phyloP scores from a whole-genome alignment of 352 stramenopile species.

The Phytophthora syringae region DNA sequence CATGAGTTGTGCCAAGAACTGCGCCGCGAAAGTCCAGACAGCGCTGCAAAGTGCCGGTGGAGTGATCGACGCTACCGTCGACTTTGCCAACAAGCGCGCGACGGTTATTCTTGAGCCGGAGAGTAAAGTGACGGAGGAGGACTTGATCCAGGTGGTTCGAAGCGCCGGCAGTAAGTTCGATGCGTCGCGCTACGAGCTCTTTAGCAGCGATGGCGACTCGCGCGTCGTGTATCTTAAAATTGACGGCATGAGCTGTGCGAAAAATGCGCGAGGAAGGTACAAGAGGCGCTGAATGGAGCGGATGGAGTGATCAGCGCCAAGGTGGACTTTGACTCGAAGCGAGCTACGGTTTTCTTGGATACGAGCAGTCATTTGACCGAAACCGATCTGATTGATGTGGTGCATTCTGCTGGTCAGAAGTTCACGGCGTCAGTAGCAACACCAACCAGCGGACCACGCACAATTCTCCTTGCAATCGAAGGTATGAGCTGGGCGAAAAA shows the following conservation, averaged over 20 bases:
- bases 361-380: slow-evolving; percentile 71
- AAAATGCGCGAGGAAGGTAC: slow-evolving; percentile 78
- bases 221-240: slow-evolving; percentile 78
- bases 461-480: slow-evolving; percentile 60
- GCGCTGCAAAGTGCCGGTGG: slow-evolving; percentile 54
- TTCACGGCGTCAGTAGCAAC: slow-evolving; percentile 63
- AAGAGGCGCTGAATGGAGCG: slow-evolving; percentile 61
- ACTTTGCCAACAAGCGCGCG: slow-evolving; percentile 73
- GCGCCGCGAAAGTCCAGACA: slow-evolving; percentile 60
- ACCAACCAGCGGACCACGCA: slow-evolving; percentile 48
- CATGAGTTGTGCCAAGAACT: slow-evolving; percentile 81
- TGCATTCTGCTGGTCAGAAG: slow-evolving; percentile 63
- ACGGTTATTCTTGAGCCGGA: slow-evolving; percentile 73
- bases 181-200: slow-evolving; percentile 71
- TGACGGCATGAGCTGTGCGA: slow-evolving; percentile 80
- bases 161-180: slow-evolving; percentile 55
- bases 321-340: slow-evolving; percentile 79
- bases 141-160: slow-evolving; percentile 71
- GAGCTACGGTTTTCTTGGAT: slow-evolving; percentile 81
- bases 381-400: slow-evolving; percentile 65
- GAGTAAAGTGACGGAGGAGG: slow-evolving; percentile 64
- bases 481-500: slow-evolving; percentile 89
- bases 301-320: slow-evolving; percentile 79
- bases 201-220: slow-evolving; percentile 61
- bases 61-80: slow-evolving; percentile 74